A percentile compares a stretch with the other conserved stretches of the same genome.
Evolutionary conservation across 257 asterid genomes (phyloP).

Genomic region (Solanum clarkiae): DNA sequence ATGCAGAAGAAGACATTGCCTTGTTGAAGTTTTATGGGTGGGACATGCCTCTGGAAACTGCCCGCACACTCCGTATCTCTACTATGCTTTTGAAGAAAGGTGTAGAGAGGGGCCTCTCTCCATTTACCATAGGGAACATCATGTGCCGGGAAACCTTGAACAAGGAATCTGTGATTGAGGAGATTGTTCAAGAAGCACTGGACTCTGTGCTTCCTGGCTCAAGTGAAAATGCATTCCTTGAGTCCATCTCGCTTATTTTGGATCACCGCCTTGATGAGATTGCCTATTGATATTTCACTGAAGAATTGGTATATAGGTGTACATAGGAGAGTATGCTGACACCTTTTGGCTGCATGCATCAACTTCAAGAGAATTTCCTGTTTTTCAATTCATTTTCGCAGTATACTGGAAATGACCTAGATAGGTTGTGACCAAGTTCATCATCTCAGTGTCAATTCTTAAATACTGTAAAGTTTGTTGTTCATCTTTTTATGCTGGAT

Average conservation of each 20-base stretch:
- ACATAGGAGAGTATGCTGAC: background rate
- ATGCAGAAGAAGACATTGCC: conserved; percentile 7
- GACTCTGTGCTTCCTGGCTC: conserved; percentile 56
- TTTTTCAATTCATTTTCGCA: background rate
- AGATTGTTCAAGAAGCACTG: conserved; percentile 56
- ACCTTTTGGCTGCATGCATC: background rate
- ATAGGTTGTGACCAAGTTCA: background rate
- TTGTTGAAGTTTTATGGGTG: conserved; percentile 6
- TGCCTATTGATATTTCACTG: background rate
- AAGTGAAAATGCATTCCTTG: conserved; percentile 62
- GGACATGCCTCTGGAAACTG: conserved; percentile 41
- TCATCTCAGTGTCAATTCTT: background rate
- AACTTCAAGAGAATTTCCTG: background rate
- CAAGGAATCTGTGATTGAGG: conserved; percentile 57
- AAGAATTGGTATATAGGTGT: conserved; percentile 15
- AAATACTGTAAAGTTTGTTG: background rate
- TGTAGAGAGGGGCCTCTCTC: conserved; percentile 59
- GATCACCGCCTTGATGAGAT: conserved; percentile 46
- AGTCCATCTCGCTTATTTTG: conserved; percentile 46
- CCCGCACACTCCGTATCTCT: conserved; percentile 63
- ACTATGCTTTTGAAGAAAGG: conserved; percentile 95
- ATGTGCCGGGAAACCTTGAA: conserved; percentile 68
- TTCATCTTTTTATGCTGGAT: background rate
- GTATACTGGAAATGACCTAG: background rate
- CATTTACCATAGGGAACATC: conserved; percentile 60